Evolutionary conservation across 768 basidiomycete genomes (phyloP).

Genomic region (Fibroporia radiculosa): DNA sequence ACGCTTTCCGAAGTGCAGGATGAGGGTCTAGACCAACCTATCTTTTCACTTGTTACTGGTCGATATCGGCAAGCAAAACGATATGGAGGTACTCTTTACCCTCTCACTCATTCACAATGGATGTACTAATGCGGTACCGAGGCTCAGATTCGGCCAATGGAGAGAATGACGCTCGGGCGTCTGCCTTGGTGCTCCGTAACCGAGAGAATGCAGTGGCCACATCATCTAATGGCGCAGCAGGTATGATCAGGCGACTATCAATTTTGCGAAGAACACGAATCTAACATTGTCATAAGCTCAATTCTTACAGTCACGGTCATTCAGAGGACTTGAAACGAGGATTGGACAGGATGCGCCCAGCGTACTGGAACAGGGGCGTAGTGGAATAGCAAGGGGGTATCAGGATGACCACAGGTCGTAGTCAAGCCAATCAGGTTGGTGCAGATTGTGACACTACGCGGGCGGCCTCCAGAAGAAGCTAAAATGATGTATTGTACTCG

Average conservation of each 20-base stretch:
- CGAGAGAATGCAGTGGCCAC: conserved; percentile 51
- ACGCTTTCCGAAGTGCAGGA: conserved; percentile 22
- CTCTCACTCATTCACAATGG: conserved; percentile 3
- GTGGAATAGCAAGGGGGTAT: conserved; percentile 86
- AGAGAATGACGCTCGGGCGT: conserved; percentile 8
- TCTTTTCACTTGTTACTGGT: conserved; percentile 83
- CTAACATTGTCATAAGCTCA: conserved; percentile 32
- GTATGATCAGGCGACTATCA: conserved; percentile 27
- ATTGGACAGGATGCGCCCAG: conserved; percentile 75
- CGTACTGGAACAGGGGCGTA: conserved; percentile 80
- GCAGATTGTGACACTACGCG: no score
- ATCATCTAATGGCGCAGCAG: conserved; percentile 62
- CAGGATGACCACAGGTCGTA: conserved; percentile 9
- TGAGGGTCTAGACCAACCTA: conserved; percentile 61
- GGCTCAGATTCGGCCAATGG: neutral
- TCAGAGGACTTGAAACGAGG: conserved; percentile 73
- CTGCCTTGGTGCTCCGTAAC: conserved; percentile 53
- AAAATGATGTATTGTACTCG: no score
- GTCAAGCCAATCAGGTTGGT: no score
- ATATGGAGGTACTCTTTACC: conserved; percentile 40
- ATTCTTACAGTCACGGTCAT: conserved; percentile 69
- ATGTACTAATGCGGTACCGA: neutral
- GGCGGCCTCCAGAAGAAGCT: no score
- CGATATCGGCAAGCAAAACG: conserved; percentile 73
- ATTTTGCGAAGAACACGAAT: neutral